Conservation (phyloP, 1,139 yeast genomes). For the Zhuliangozyma blackwelliae region DNA sequence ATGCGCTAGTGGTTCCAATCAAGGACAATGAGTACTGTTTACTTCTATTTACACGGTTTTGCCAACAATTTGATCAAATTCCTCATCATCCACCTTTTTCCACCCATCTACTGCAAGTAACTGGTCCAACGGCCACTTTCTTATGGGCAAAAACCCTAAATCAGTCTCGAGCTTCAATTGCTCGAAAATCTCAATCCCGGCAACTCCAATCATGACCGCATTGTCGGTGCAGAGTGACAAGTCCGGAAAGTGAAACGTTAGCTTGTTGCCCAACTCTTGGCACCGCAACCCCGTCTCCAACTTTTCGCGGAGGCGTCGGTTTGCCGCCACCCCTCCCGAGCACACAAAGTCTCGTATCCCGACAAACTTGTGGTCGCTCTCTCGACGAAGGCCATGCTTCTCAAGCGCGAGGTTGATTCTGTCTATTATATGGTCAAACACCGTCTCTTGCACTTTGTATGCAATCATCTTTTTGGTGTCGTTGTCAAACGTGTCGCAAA, state of each 20-base stretch:
- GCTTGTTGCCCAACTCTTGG: constrained; percentile 4
- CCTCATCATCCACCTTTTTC: constrained; percentile 22
- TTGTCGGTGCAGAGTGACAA: constrained; percentile 83
- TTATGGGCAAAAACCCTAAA: constrained; percentile 51
- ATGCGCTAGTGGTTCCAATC: no score
- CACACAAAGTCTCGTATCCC: constrained; percentile 61
- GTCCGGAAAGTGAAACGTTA: constrained; percentile 59
- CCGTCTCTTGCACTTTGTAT: constrained; percentile 55
- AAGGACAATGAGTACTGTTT: no score
- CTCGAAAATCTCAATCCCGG: constrained; percentile 85
- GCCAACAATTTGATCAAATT: constrained; percentile 5
- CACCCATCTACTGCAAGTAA: constrained; percentile 50
- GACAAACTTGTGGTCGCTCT: constrained; percentile 31
- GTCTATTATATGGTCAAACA: constrained; percentile 68
- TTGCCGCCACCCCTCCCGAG: constrained; percentile 95
- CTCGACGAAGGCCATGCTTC: constrained; percentile 24
- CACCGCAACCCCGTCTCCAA: constrained; percentile 33
- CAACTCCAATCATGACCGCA: constrained; percentile 97
- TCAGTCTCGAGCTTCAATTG: constrained; percentile 43
- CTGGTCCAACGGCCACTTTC: constrained; percentile 71
- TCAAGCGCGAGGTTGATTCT: constrained; percentile 53
- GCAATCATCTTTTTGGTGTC: constrained; percentile 44
- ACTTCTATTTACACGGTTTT: background rate
- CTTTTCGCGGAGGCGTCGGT: constrained; percentile 50
- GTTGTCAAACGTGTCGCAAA: constrained; percentile 14